Percentiles rank a stretch among this genome's conserved stretches.
Conservation (phyloP, 108 stramenopile species). For the Pseudonitzschia multistriata region DNA sequence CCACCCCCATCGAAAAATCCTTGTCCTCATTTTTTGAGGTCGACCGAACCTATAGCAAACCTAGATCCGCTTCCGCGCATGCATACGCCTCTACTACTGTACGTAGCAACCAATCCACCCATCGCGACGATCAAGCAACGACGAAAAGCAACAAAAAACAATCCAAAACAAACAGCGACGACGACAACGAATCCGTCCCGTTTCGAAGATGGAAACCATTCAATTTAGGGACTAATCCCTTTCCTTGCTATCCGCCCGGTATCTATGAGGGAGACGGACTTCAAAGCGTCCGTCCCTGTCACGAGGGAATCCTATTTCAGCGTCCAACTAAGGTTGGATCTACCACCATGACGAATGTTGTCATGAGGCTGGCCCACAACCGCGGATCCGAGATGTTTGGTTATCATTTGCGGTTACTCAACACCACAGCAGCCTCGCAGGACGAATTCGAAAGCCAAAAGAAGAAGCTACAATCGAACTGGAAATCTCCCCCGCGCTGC, state of each 20-base stretch:
- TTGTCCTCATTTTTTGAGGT: too few relatives aligned
- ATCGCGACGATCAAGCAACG: not conserved
- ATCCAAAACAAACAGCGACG: not conserved
- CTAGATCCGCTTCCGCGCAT: too few relatives aligned
- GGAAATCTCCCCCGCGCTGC: not conserved
- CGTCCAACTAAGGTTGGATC: conserved; percentile 3
- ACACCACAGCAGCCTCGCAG: not conserved
- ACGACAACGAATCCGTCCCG: not conserved
- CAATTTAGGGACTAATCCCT: not conserved
- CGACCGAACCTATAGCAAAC: too few relatives aligned
- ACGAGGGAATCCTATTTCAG: conserved; percentile 15
- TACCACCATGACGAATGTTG: not conserved
- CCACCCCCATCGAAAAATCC: not conserved
- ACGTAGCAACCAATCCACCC: not conserved
- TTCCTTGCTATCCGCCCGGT: conserved; percentile 10
- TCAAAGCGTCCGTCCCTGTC: not conserved
- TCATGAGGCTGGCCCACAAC: conserved; percentile 8
- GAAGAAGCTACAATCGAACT: not conserved
- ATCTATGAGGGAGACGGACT: not conserved
- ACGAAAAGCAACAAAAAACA: not conserved
- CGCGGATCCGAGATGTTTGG: not conserved
- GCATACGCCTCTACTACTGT: too few relatives aligned
- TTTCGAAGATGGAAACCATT: not conserved
- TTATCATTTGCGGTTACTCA: not conserved
- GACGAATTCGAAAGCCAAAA: not conserved